Evolutionary conservation across 148 eudicot genomes (phyloP).

Genomic region (Silene uniflora): DNA sequence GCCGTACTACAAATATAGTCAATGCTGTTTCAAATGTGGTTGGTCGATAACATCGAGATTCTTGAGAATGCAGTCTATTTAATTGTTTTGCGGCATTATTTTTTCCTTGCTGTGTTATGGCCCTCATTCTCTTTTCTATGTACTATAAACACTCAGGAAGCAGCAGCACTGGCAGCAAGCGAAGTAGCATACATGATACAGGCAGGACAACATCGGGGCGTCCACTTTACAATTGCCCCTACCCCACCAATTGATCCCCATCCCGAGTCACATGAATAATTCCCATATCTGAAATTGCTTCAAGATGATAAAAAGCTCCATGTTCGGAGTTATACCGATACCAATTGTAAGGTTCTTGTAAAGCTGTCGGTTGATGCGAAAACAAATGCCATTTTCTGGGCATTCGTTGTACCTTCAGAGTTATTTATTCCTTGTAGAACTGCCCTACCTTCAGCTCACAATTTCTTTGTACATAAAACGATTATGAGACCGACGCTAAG

Average conservation of each 20-base stretch:
- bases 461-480: constrained; percentile 25
- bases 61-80: no score
- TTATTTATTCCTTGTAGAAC: constrained; percentile 2
- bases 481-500: not conserved
- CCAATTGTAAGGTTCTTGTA: constrained; percentile 15
- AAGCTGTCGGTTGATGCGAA: constrained; percentile 16
- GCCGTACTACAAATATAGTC: no score
- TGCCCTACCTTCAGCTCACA: constrained; percentile 1
- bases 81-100: not conserved
- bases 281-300: not conserved
- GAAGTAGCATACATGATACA: constrained; percentile 75
- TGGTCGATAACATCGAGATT: no score
- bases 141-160: constrained; percentile 43
- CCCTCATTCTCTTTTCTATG: not conserved
- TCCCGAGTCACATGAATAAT: constrained; percentile 31
- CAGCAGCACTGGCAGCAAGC: constrained; percentile 58
- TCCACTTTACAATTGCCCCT: constrained; percentile 62
- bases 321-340: not conserved
- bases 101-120: not conserved
- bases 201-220: constrained; percentile 56
- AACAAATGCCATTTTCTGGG: constrained; percentile 17
- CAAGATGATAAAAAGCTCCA: not conserved
- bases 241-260: constrained; percentile 32
- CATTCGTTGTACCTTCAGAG: constrained; percentile 6
- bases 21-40: no score